A percentile compares a stretch with the other conserved stretches of the same genome.
Evolutionary conservation across 225 moss, liverwort and hornwort genomes (phyloP).

Genomic region (Takakia lepidozioides): DNA sequence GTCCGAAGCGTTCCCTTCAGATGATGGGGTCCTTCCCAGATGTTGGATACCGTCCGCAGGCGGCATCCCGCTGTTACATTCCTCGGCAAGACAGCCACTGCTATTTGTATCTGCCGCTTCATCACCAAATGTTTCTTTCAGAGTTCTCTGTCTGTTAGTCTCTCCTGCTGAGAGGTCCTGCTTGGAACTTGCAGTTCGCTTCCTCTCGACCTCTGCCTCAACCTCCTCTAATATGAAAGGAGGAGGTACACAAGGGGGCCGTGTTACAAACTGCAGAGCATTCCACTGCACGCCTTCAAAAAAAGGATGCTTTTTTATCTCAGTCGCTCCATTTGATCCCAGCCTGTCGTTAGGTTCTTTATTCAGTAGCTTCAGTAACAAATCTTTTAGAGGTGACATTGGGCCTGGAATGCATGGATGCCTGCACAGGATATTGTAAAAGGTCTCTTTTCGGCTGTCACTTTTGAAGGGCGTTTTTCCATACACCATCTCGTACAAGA

Average conservation of each 20-base stretch:
- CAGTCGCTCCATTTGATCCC: constrained; percentile 31
- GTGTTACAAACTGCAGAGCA: constrained; percentile 15
- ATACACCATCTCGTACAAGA: constrained; percentile 36
- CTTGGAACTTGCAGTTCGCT: background rate
- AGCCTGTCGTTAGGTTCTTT: constrained; percentile 34
- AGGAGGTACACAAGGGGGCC: constrained; percentile 33
- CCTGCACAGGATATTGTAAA: constrained; percentile 33
- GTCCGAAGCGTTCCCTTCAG: too few relatives aligned
- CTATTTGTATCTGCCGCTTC: too few relatives aligned
- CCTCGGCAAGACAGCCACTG: too few relatives aligned
- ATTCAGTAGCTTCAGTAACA: constrained; percentile 22
- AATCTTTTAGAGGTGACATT: constrained; percentile 10
- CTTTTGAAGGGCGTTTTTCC: constrained; percentile 49
- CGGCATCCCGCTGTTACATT: too few relatives aligned
- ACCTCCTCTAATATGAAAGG: constrained; percentile 24
- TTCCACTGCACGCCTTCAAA: constrained; percentile 40
- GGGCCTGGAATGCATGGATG: constrained; percentile 8
- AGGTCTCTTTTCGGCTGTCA: constrained; percentile 30
- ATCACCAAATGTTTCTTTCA: too few relatives aligned
- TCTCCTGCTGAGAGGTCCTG: too few relatives aligned
- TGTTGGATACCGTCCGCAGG: too few relatives aligned
- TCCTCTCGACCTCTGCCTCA: constrained; percentile 10
- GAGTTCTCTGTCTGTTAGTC: too few relatives aligned
- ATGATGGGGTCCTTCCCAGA: too few relatives aligned
- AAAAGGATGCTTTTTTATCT: constrained; percentile 34